Conservation (phyloP, 139 green algal species). For the Chlamydomonas sp. region DNA sequence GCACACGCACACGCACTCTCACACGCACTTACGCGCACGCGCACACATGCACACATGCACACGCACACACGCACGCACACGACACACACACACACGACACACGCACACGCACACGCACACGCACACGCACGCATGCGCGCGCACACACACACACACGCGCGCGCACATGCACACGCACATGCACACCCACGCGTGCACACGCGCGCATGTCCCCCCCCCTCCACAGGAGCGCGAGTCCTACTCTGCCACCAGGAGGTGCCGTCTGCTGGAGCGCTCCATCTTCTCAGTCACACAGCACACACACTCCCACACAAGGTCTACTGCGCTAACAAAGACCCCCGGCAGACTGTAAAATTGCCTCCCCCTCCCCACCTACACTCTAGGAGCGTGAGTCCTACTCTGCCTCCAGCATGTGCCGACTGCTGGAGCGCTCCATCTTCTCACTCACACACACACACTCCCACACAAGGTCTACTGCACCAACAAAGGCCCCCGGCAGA, state of each 20-base stretch:
- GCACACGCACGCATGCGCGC: background rate
- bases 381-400: constrained; percentile 56
- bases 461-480: too few species aligned
- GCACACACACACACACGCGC: constrained; percentile 2
- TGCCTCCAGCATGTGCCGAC: constrained; percentile 42
- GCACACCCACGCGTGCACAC: too few species aligned
- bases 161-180: too few species aligned
- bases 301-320: too few species aligned
- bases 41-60: too few species aligned
- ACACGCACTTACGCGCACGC: background rate
- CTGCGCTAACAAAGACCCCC: too few species aligned
- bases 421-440: constrained; percentile 95
- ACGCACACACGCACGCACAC: too few species aligned
- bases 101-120: too few species aligned
- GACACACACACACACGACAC: background rate
- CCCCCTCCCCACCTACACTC: background rate
- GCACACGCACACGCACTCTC: background rate
- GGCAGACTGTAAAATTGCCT: background rate
- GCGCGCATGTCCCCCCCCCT: background rate
- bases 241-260: constrained; percentile 36
- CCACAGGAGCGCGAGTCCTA: constrained; percentile 54
- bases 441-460: too few species aligned
- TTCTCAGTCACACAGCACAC: too few species aligned
- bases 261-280: constrained; percentile 86
- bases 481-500: background rate